A percentile compares a stretch with the other conserved stretches of the same genome.
Evolutionary conservation across 768 basidiomycete species (phyloP).

Genomic region (Candolleomyces eurysporus): DNA sequence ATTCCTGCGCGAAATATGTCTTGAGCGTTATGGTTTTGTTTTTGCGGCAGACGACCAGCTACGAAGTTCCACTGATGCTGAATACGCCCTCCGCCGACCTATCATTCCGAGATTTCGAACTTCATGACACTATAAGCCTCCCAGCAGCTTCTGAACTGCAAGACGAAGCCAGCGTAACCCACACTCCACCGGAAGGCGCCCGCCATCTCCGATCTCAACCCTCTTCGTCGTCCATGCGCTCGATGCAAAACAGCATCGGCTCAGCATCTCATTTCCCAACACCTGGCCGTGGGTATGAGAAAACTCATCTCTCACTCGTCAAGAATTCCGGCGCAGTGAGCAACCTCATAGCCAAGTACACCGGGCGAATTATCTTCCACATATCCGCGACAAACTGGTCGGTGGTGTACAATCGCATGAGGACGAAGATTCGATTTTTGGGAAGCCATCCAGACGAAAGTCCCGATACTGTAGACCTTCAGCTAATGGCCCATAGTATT

Average conservation of each 20-base stretch:
- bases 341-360: conserved; percentile 63
- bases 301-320: conserved; percentile 59
- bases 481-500: conserved; percentile 74
- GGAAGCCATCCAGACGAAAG: conserved; percentile 40
- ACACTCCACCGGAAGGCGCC: conserved; percentile 1
- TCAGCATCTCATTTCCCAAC: conserved; percentile 41
- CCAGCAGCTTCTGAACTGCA: neutral
- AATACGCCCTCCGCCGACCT: conserved; percentile 60
- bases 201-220: conserved; percentile 36
- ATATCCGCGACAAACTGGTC: conserved; percentile 88
- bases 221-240: conserved; percentile 40
- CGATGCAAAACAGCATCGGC: conserved; percentile 33
- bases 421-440: conserved; percentile 65
- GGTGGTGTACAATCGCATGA: conserved; percentile 69
- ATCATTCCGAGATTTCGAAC: conserved; percentile 72
- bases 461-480: conserved; percentile 71
- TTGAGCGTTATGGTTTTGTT: conserved; percentile 82
- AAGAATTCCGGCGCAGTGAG: conserved; percentile 56
- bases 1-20: conserved; percentile 77
- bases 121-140: conserved; percentile 38
- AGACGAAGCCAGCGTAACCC: neutral
- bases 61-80: conserved; percentile 52
- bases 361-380: conserved; percentile 80
- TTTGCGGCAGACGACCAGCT: conserved; percentile 65
- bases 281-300: conserved; percentile 49